Evolutionary conservation across 805 yeast species (phyloP).

Genomic region (Starmera caribaea): DNA sequence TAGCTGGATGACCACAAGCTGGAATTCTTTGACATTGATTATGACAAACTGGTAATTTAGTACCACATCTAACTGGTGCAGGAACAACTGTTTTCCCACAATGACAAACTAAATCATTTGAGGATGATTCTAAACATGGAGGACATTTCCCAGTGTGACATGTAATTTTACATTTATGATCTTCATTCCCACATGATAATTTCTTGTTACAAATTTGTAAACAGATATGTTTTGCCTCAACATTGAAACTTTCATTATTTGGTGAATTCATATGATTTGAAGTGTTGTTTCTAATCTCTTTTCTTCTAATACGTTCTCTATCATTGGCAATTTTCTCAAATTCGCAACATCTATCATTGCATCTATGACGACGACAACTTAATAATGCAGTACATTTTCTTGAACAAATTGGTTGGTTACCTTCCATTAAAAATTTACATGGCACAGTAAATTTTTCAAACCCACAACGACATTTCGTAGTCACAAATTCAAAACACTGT

Average conservation of each 20-base stretch:
- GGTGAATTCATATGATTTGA: constrained; percentile 14
- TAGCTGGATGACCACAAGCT: constrained; percentile 63
- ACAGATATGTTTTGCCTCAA: constrained; percentile 73
- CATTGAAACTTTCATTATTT: constrained; percentile 41
- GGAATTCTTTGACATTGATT: constrained; percentile 50
- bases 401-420: constrained; percentile 48
- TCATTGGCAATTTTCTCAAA: constrained; percentile 48
- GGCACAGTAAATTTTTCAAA: constrained; percentile 48
- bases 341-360: constrained; percentile 59
- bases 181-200: constrained; percentile 46
- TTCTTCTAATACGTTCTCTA: constrained; percentile 38
- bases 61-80: constrained; percentile 85
- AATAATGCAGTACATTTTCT: constrained; percentile 66
- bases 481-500: constrained; percentile 48
- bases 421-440: constrained; percentile 46
- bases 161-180: constrained; percentile 55
- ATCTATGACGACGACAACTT: constrained; percentile 76
- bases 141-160: constrained; percentile 79
- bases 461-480: constrained; percentile 54
- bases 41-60: constrained; percentile 51
- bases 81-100: constrained; percentile 71
- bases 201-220: constrained; percentile 51
- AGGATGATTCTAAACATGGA: constrained; percentile 72
- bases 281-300: constrained; percentile 37
- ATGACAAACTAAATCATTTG: constrained; percentile 67